These are phyloP conservation scores for Cladosporium velox DNA, from an alignment of 2,329 filamentous ascomycete genomes.

Conservation along the genomic window DNA sequence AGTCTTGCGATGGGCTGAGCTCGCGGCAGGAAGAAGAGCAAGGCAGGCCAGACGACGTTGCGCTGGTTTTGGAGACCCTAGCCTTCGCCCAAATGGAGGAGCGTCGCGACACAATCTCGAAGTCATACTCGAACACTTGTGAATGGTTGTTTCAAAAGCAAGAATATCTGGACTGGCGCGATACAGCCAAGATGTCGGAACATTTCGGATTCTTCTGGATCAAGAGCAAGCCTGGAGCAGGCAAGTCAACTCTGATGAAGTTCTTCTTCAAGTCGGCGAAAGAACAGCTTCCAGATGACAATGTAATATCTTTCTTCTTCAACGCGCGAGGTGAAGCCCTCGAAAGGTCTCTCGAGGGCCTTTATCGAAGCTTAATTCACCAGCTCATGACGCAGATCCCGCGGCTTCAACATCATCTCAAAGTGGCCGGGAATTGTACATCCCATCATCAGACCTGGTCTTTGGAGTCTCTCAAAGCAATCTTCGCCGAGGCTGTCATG, in stretches of 20 bases:
- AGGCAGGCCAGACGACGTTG: no score
- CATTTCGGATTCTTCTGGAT: conserved; percentile 42
- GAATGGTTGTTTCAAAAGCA: conserved; percentile 13
- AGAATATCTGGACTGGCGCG: conserved; percentile 12
- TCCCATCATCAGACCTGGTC: neutral
- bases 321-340: conserved; percentile 48
- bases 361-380: conserved; percentile 54
- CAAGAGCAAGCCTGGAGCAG: conserved; percentile 44
- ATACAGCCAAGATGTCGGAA: neutral
- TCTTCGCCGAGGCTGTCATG: conserved; percentile 1
- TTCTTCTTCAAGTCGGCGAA: conserved; percentile 23
- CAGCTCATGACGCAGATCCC: conserved; percentile 47
- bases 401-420: conserved; percentile 34
- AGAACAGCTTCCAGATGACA: conserved; percentile 12
- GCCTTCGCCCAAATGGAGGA: conserved; percentile 8
- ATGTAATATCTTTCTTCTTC: conserved; percentile 53
- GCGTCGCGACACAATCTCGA: neutral
- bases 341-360: conserved; percentile 46
- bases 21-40: no score
- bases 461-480: neutral
- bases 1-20: no score
- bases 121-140: conserved; percentile 3
- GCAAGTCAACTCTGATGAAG: conserved; percentile 45
- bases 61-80: neutral
- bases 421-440: no score